Conservation (phyloP, 805 yeast genomes). For the Starmerella cellae region DNA sequence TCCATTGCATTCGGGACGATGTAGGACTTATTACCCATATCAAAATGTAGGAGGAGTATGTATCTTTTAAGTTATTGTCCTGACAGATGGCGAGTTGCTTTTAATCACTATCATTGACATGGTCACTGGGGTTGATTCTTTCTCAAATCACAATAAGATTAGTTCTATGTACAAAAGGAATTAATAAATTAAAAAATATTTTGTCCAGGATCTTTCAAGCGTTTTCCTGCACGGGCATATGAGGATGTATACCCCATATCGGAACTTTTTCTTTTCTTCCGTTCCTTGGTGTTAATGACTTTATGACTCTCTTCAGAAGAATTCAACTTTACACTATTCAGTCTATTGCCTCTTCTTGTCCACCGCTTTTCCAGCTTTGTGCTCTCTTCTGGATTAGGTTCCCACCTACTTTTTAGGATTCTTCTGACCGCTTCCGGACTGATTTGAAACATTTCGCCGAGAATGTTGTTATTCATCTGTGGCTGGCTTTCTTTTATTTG, state of each 20-base stretch:
- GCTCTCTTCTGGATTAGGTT: constrained; percentile 46
- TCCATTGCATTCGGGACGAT: constrained; percentile 2
- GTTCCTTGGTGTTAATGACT: neutral
- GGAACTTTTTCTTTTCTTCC: neutral
- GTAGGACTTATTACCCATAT: constrained; percentile 22
- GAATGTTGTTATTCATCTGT: constrained; percentile 40
- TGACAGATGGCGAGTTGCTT: too few species aligned
- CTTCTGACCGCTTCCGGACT: constrained; percentile 77
- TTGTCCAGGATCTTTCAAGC: constrained; percentile 8
- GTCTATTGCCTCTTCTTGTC: constrained; percentile 36
- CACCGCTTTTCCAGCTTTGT: constrained; percentile 38
- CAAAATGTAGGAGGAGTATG: constrained; percentile 3
- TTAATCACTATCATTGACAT: too few species aligned
- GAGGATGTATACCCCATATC: too few species aligned
- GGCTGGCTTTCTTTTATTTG: constrained; percentile 44
- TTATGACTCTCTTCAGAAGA: neutral
- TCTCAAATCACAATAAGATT: constrained; percentile 20
- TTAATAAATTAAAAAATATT: constrained; percentile 9
- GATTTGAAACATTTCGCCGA: constrained; percentile 51
- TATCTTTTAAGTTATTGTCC: too few species aligned
- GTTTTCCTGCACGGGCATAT: too few species aligned
- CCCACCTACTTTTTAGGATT: constrained; percentile 66
- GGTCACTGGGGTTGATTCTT: too few species aligned
- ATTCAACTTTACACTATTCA: too few species aligned
- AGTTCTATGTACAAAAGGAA: neutral